Conservation (phyloP, 1,139 yeast species). For the Protomyces lactucae-debilis region DNA sequence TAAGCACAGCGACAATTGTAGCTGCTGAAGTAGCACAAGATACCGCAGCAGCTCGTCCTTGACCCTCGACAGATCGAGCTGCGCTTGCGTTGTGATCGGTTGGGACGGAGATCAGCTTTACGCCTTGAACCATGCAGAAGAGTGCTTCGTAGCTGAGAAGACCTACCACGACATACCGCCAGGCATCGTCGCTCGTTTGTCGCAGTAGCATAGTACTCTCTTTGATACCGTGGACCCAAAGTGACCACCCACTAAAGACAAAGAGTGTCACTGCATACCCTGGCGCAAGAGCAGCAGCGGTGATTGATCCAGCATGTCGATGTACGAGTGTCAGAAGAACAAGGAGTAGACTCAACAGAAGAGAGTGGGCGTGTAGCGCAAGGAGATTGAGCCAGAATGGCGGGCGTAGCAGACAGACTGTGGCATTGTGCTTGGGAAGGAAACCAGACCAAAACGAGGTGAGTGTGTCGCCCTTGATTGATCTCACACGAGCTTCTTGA, state of each 20-base stretch:
- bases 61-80: not conserved
- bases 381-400: not conserved
- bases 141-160: not conserved
- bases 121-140: not conserved
- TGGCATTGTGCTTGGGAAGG: too few species aligned
- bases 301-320: not conserved
- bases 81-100: not conserved
- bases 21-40: not conserved
- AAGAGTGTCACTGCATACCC: not conserved
- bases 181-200: not conserved
- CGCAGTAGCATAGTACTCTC: not conserved
- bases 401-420: not conserved
- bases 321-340: not conserved
- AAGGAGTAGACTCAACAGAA: not conserved
- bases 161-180: not conserved
- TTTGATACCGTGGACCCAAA: not conserved
- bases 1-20: not conserved
- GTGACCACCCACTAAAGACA: not conserved
- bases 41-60: not conserved
- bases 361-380: not conserved
- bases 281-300: not conserved
- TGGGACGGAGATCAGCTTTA: not conserved
- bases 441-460: too few species aligned
- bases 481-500: too few species aligned
- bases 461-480: too few species aligned